These are phyloP conservation scores for Nidularia sp. DNA, from an alignment of 768 basidiomycete species.

Conservation along the genomic window DNA sequence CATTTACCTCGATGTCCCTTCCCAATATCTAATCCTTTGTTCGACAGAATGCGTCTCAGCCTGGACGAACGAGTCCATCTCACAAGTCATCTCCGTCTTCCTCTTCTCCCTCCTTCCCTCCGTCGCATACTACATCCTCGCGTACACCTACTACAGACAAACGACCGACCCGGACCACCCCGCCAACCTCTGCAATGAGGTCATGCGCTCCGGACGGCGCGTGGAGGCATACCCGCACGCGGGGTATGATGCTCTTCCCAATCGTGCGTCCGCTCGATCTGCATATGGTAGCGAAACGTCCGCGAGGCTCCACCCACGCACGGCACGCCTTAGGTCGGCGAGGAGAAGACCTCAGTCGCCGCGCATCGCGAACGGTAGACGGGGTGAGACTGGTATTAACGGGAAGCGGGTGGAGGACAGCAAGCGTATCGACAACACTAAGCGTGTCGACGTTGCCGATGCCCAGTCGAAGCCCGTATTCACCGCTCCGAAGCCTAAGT, in stretches of 20 bases:
- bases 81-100: constrained; percentile 31
- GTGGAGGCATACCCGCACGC: constrained; percentile 7
- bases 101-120: constrained; percentile 34
- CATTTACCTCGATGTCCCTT: neutral
- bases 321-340: neutral
- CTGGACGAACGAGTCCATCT: constrained; percentile 31
- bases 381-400: neutral
- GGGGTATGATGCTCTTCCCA: neutral
- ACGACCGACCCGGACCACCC: constrained; percentile 30
- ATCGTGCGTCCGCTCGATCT: no score
- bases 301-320: neutral
- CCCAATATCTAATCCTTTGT: neutral
- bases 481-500: constrained; percentile 7
- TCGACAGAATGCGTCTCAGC: constrained; percentile 30
- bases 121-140: constrained; percentile 27
- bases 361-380: constrained; percentile 10
- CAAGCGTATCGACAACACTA: no score
- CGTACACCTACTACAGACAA: constrained; percentile 36
- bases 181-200: constrained; percentile 20
- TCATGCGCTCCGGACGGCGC: constrained; percentile 5
- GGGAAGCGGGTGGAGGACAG: no score
- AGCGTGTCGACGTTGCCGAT: no score
- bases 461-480: constrained; percentile 16
- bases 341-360: neutral
- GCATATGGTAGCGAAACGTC: neutral